phyloP scores from a whole-genome alignment of 768 basidiomycete species.

The Naganishia randhawae region DNA sequence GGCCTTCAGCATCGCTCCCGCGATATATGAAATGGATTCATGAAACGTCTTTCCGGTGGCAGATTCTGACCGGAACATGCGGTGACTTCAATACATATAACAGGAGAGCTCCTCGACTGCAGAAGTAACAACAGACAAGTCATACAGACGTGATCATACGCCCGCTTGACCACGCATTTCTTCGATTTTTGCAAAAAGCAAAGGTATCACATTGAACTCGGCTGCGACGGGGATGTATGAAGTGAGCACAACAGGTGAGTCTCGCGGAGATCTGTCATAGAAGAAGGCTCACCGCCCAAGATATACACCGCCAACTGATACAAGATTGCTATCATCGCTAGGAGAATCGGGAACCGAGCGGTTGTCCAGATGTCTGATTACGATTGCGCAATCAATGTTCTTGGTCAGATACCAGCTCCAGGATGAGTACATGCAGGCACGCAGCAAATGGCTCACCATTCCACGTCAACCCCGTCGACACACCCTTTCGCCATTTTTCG shows the following conservation, averaged over 20 bases:
- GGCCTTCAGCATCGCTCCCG: no score
- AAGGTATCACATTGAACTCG: slow-evolving; percentile 39
- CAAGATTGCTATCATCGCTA: slow-evolving; percentile 35
- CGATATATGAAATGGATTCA: no score
- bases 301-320: slow-evolving; percentile 38
- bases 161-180: neutral
- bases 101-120: no score
- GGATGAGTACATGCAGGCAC: neutral
- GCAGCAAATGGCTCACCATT: no score
- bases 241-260: neutral
- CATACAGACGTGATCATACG: neutral
- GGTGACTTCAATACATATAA: no score
- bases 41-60: no score
- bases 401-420: neutral
- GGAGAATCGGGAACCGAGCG: slow-evolving; percentile 33
- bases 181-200: slow-evolving; percentile 27
- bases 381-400: neutral
- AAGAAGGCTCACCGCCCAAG: slow-evolving; percentile 36
- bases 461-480: slow-evolving; percentile 26
- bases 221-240: slow-evolving; percentile 22
- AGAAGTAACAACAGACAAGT: neutral
- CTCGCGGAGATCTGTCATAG: neutral
- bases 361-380: slow-evolving; percentile 31
- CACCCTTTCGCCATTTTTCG: slow-evolving; percentile 41
- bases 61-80: no score